These are phyloP conservation scores for Trichoderma polysporum DNA, from an alignment of 2,329 filamentous ascomycete species.

Conservation along the genomic window DNA sequence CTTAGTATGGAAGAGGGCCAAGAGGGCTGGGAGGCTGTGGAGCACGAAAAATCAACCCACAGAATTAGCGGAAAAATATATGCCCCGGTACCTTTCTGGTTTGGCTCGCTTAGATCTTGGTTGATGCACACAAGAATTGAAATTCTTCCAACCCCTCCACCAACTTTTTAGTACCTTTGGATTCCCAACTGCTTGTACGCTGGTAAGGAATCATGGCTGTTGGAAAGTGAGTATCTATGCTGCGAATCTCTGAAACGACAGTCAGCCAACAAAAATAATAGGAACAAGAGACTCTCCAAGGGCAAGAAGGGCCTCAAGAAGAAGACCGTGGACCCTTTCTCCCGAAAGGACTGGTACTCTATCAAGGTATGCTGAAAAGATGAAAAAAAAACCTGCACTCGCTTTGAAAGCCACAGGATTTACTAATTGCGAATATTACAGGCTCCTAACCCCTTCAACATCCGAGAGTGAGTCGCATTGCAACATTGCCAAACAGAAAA, in stretches of 20 bases:
- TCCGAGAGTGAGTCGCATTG: constrained; percentile 78
- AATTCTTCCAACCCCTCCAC: constrained; percentile 44
- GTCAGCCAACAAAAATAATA: constrained; percentile 36
- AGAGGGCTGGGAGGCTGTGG: constrained; percentile 1
- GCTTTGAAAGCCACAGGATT: neutral
- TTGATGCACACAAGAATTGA: constrained; percentile 42
- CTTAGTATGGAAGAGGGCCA: neutral
- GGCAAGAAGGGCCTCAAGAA: constrained; percentile 99
- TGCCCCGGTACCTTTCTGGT: constrained; percentile 26
- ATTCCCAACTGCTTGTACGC: constrained; percentile 45
- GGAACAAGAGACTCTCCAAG: constrained; percentile 99
- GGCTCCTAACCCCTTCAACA: constrained; percentile 93
- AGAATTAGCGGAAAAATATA: constrained; percentile 20
- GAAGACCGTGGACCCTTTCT: constrained; percentile 96
- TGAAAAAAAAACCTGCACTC: neutral
- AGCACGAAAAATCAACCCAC: constrained; percentile 7
- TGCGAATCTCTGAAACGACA: constrained; percentile 2
- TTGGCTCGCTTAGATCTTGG: constrained; percentile 41
- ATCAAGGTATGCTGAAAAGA: constrained; percentile 69
- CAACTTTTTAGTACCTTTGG: constrained; percentile 43
- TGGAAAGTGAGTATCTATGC: constrained; percentile 53
- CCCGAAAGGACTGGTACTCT: constrained; percentile 98
- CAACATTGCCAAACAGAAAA: neutral
- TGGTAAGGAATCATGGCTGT: constrained; percentile 59
- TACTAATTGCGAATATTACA: constrained; percentile 34